Evolutionary conservation across 805 yeast species (phyloP).

Genomic region (Wickerhamomyces canadensis): DNA sequence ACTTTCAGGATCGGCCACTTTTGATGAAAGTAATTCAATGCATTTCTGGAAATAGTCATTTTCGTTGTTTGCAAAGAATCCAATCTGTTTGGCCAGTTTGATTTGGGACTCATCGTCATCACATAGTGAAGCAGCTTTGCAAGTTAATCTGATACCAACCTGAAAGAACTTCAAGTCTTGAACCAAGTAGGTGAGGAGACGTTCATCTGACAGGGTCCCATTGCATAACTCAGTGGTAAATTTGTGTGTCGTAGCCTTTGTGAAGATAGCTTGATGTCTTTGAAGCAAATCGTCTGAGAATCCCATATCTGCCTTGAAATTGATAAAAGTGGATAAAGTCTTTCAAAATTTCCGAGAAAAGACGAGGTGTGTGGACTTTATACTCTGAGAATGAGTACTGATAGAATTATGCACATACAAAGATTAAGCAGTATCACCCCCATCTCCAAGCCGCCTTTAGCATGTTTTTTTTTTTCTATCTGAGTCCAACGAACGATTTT

Average conservation of each 20-base stretch:
- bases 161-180: slow-evolving; percentile 36
- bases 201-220: slow-evolving; percentile 27
- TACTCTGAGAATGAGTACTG: not conserved
- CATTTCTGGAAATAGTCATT: slow-evolving; percentile 40
- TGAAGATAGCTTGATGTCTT: slow-evolving; percentile 4
- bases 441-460: no score
- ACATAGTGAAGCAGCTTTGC: slow-evolving; percentile 39
- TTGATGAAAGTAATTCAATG: slow-evolving; percentile 20
- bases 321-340: not conserved
- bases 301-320: slow-evolving; percentile 1
- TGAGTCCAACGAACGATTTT: no score
- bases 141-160: slow-evolving; percentile 35
- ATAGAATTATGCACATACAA: not conserved
- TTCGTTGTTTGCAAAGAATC: slow-evolving; percentile 43
- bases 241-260: slow-evolving; percentile 11
- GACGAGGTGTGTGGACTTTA: not conserved
- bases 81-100: slow-evolving; percentile 42
- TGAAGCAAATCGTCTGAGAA: slow-evolving; percentile 5
- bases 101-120: slow-evolving; percentile 34
- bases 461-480: no score
- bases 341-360: not conserved
- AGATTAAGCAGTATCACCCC: no score
- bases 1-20: slow-evolving; percentile 14
- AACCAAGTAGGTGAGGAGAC: not conserved
- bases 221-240: slow-evolving; percentile 23